These are phyloP conservation scores for Cucurbita maxima DNA, from an alignment of 306 rosid species.

Conservation along the genomic window DNA sequence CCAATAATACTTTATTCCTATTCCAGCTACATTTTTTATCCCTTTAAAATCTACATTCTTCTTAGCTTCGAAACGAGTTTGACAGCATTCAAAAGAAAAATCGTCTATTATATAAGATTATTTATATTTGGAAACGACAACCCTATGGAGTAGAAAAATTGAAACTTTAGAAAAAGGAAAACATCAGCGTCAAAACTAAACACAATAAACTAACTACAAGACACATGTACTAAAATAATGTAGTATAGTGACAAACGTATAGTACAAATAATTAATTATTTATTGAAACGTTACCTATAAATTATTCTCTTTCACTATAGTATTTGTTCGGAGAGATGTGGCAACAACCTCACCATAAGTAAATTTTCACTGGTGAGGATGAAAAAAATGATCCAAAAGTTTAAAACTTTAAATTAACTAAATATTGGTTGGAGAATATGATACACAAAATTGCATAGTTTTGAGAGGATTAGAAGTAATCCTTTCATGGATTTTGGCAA, in stretches of 20 bases:
- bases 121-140: background rate
- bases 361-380: background rate
- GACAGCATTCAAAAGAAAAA: background rate
- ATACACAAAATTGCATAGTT: background rate
- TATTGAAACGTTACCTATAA: background rate
- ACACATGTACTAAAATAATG: background rate
- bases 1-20: background rate
- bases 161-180: background rate
- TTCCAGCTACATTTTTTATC: background rate
- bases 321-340: background rate
- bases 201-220: slow-evolving; percentile 1
- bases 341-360: background rate
- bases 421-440: background rate
- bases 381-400: background rate
- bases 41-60: background rate
- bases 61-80: background rate
- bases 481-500: background rate
- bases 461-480: background rate
- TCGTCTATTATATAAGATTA: background rate
- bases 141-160: background rate
- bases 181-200: background rate
- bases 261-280: background rate
- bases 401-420: background rate
- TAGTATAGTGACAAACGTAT: background rate
- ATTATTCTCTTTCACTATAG: background rate